Evolutionary conservation across 495 filamentous ascomycete species (phyloP).

Genomic region (Astrocystis sublimbata): DNA sequence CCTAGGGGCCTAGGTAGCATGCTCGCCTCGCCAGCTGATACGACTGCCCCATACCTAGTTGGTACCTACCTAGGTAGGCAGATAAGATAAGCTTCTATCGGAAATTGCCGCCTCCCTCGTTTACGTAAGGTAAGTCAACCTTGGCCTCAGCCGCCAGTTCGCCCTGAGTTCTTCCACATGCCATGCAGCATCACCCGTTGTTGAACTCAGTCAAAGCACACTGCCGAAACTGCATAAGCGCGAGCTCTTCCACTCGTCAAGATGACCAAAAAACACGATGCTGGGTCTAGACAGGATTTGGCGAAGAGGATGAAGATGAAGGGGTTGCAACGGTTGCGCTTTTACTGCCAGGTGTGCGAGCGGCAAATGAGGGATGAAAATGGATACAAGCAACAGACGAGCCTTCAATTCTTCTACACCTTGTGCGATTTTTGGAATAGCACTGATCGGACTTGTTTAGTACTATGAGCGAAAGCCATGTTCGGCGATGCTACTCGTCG

Average conservation of each 20-base stretch:
- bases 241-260: conserved; percentile 32
- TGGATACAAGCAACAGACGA: neutral
- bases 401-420: too few relatives aligned
- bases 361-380: conserved; percentile 61
- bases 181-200: neutral
- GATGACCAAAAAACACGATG: conserved; percentile 96
- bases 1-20: too few relatives aligned
- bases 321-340: conserved; percentile 81
- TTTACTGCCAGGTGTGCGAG: conserved; percentile 77
- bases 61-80: too few relatives aligned
- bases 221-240: neutral
- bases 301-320: conserved; percentile 88
- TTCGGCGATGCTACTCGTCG: conserved; percentile 84
- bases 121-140: too few relatives aligned
- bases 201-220: neutral
- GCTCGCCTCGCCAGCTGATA: too few relatives aligned
- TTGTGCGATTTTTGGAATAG: neutral
- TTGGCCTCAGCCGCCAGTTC: too few relatives aligned
- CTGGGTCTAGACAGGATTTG: conserved; percentile 81
- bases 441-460: conserved; percentile 67
- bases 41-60: too few relatives aligned
- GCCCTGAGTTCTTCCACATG: too few relatives aligned
- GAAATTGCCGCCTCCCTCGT: too few relatives aligned
- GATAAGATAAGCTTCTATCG: too few relatives aligned
- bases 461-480: conserved; percentile 76